Evolutionary conservation across 2,329 filamentous ascomycete species (phyloP).

Genomic region (Emergomyces pasteurianus): DNA sequence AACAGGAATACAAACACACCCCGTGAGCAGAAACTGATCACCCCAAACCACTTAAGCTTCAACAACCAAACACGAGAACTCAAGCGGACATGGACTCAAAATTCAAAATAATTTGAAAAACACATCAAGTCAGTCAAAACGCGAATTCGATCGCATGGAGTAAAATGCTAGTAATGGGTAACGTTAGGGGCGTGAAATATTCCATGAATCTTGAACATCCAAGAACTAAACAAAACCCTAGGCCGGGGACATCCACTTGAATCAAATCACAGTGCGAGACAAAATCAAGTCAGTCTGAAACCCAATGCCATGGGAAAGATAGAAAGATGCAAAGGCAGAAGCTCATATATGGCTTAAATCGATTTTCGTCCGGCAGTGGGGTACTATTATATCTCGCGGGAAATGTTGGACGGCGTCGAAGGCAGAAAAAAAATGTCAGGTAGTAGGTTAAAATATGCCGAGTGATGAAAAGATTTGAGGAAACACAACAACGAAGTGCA

Average conservation of each 20-base stretch:
- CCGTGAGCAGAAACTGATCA: too few species aligned
- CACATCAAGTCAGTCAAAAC: background rate
- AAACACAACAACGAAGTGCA: background rate
- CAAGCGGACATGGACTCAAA: constrained; percentile 1
- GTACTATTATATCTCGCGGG: background rate
- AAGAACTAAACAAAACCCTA: background rate
- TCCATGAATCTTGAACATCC: background rate
- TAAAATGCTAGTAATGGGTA: background rate
- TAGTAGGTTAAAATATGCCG: background rate
- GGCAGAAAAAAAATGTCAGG: background rate
- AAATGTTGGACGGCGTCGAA: background rate
- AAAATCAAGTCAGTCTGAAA: constrained; percentile 1
- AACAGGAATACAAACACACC: background rate
- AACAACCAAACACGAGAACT: background rate
- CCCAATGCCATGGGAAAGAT: background rate
- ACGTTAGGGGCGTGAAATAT: background rate
- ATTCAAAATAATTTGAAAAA: background rate
- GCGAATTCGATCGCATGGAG: background rate
- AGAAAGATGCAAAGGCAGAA: background rate
- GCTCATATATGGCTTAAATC: background rate
- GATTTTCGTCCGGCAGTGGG: background rate
- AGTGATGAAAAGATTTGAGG: background rate
- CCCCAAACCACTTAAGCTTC: background rate
- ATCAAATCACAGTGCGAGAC: background rate
- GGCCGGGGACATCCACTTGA: background rate